Conservation (phyloP, 2,329 filamentous ascomycete species). For the Pochonia chlamydosporia region DNA sequence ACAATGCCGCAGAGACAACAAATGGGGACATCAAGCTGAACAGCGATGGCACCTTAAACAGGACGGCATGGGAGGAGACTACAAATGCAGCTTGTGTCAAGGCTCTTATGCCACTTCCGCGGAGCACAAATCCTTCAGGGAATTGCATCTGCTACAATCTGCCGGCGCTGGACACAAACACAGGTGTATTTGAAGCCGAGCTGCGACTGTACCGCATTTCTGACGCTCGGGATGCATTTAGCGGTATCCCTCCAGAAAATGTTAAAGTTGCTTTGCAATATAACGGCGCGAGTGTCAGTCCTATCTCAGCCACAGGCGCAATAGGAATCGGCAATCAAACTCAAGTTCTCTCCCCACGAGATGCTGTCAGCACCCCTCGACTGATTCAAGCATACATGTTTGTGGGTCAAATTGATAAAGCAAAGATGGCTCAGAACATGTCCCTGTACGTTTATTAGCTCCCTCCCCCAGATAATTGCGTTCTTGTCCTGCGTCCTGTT, state of each 20-base stretch:
- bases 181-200: slow-evolving; percentile 71
- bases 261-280: slow-evolving; percentile 52
- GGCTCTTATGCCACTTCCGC: slow-evolving; percentile 48
- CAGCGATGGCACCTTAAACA: slow-evolving; percentile 41
- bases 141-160: slow-evolving; percentile 81
- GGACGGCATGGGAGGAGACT: slow-evolving; percentile 48
- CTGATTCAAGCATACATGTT: slow-evolving; percentile 62
- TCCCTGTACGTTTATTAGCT: no score
- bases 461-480: no score
- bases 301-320: slow-evolving; percentile 19
- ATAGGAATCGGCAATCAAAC: slow-evolving; percentile 17
- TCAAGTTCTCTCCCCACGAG: slow-evolving; percentile 6
- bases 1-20: background rate
- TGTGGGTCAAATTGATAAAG: slow-evolving; percentile 59
- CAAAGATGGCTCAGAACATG: slow-evolving; percentile 48
- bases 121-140: slow-evolving; percentile 67
- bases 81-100: slow-evolving; percentile 54
- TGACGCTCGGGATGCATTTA: slow-evolving; percentile 47
- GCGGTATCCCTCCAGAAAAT: slow-evolving; percentile 43
- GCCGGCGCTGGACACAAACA: slow-evolving; percentile 59
- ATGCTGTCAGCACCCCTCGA: slow-evolving; percentile 20
- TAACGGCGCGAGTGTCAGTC: slow-evolving; percentile 38
- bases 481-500: background rate
- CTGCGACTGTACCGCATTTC: slow-evolving; percentile 68
- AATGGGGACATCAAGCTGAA: slow-evolving; percentile 27